Evolutionary conservation across 1,284 basidiomycete genomes (phyloP), one percentile per base, ranked within the genome.

Genomic region (Mycosarcoma mackinlayi): DNA sequence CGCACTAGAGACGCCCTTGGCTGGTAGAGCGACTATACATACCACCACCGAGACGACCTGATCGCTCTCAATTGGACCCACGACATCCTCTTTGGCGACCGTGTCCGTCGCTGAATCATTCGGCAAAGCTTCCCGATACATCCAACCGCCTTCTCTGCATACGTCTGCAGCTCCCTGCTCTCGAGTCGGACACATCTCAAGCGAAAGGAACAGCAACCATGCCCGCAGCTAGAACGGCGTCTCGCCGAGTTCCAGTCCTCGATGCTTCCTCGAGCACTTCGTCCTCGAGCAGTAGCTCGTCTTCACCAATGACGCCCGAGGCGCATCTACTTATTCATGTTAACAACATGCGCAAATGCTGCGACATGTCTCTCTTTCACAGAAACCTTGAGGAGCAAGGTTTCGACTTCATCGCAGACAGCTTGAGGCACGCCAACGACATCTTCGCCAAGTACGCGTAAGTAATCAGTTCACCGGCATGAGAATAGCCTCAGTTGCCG

Each of bases 261-360:
- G 38, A 58, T 4, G 45, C 50, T 37, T 60, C 52, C 16, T 49
- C 16, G 6, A 55, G 41, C 23, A 47, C 42, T 27, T 53, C 53
- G n/a, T 45, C 61, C 14, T 64, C 53, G 27, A 57, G 53, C 44
- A 60, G 52, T 35, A 52, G 40, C 37, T 45, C 45, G 11, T 41
- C 55, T 3, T 64, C 61, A 5, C 56, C 57, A 3, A n/a, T 44
- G 25, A 64, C 57, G 4, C 57, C 61, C n/a, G 62, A 65, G 21
- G 31, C 31, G 13, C 52, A 63, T 37, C 67, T 74, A 28, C 67
- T 74, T 23, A 34, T 16, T 6, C 61, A 76, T 41, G 67, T 71
- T 53, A 76, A 76, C 63, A 66, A 58, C 59, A 65, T 74, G 38
- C 62, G 74, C 46, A 67, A 57, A 46, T 67, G 61, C 57, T 69